Evolutionary conservation across 495 filamentous ascomycete species (phyloP).

Genomic region (Aspergillus saccharolyticus): DNA sequence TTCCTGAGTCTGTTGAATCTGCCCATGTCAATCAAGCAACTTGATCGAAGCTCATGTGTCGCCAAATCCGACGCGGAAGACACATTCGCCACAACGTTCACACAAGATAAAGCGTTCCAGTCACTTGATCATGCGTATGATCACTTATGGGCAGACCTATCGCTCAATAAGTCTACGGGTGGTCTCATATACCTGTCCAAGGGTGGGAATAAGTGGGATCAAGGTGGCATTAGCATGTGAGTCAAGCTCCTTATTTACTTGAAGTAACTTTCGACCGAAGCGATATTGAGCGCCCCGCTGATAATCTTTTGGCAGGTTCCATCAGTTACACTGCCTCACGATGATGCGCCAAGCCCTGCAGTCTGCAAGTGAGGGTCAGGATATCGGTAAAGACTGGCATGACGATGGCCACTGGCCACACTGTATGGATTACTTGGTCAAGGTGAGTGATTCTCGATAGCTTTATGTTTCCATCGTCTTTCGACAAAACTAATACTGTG

Average conservation of each 20-base stretch:
- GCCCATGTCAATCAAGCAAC: not conserved
- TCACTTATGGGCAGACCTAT: not conserved
- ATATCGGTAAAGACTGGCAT: not conserved
- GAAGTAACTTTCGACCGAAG: too few relatives aligned
- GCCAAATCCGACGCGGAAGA: not conserved
- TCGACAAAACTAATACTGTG: not conserved
- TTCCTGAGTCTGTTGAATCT: not conserved
- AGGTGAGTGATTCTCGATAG: not conserved
- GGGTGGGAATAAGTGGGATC: not conserved
- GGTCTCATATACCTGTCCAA: not conserved
- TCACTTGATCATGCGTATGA: not conserved
- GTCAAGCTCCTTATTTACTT: not conserved
- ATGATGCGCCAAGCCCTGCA: not conserved
- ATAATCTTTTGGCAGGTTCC: not conserved
- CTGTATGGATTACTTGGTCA: not conserved
- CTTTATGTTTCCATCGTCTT: not conserved
- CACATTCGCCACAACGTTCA: not conserved
- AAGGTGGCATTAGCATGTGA: not conserved
- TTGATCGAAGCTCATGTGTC: not conserved
- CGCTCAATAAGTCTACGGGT: not conserved
- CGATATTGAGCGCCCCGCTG: not conserved
- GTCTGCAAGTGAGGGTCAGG: not conserved
- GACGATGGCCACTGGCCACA: not conserved
- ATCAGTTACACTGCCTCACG: not conserved
- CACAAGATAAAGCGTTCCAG: not conserved